These are phyloP conservation scores for Stephanodiscus triporus DNA, from an alignment of 108 stramenopile genomes.

Conservation along the genomic window DNA sequence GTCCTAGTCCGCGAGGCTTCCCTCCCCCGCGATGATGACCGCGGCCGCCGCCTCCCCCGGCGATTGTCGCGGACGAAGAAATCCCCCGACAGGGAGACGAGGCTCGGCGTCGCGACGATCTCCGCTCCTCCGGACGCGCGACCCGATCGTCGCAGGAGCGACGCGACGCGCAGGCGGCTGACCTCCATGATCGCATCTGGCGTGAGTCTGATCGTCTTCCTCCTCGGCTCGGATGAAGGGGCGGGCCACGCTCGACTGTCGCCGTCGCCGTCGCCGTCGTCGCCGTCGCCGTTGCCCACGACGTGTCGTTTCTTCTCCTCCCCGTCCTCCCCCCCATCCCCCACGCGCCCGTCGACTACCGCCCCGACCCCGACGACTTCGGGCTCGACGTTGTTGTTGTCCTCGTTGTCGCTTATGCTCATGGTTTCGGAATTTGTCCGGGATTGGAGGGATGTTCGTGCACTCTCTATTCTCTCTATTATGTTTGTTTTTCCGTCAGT, in stretches of 20 bases:
- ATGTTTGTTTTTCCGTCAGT: too few species aligned
- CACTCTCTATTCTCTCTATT: too few species aligned
- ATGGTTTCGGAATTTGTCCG: too few species aligned
- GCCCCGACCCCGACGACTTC: constrained; percentile 2
- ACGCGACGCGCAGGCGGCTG: background rate
- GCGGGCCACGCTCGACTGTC: background rate
- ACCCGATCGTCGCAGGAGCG: background rate
- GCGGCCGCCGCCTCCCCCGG: background rate
- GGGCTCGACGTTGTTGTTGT: too few species aligned
- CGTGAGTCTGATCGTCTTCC: background rate
- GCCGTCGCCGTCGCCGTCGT: constrained; percentile 1
- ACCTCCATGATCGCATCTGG: background rate
- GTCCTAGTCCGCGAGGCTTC: too few species aligned
- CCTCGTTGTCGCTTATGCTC: too few species aligned
- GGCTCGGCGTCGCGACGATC: constrained; percentile 16
- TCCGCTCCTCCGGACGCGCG: background rate
- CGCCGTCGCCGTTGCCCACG: background rate
- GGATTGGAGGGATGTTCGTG: too few species aligned
- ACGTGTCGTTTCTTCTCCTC: too few species aligned
- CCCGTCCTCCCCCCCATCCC: too few species aligned
- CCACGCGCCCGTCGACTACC: background rate
- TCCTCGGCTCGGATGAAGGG: too few species aligned
- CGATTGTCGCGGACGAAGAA: constrained; percentile 8
- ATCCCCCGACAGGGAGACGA: constrained; percentile 25
- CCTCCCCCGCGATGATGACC: background rate